Evolutionary conservation across 164 flowering plant genomes (phyloP).

Genomic region (Piper longum): DNA sequence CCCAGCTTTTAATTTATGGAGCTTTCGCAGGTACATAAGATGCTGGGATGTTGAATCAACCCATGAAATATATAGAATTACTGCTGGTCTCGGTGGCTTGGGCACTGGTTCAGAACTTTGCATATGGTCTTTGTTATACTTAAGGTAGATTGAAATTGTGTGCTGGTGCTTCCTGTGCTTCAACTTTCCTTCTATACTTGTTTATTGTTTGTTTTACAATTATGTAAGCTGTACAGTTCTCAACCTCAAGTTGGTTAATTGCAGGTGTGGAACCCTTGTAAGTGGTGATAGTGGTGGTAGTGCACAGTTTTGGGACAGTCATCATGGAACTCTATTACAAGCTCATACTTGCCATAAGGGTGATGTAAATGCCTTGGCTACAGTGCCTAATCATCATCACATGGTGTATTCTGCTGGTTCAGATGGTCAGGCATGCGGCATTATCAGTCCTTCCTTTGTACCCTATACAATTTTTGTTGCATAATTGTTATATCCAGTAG

Average conservation of each 20-base stretch:
- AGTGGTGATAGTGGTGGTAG: slow-evolving; percentile 91
- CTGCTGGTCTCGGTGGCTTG: slow-evolving; percentile 68
- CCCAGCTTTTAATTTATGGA: neutral
- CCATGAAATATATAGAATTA: slow-evolving; percentile 74
- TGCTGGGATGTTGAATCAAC: slow-evolving; percentile 68
- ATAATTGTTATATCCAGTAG: neutral
- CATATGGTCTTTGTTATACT: slow-evolving; percentile 74
- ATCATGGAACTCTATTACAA: slow-evolving; percentile 75
- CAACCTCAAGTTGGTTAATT: neutral
- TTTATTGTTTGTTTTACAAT: neutral
- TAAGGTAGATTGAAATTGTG: slow-evolving; percentile 36
- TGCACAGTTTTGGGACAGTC: slow-evolving; percentile 87
- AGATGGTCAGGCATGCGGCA: slow-evolving; percentile 74
- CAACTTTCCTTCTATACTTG: neutral
- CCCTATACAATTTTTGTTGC: neutral
- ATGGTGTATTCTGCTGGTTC: slow-evolving; percentile 92
- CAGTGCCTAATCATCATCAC: slow-evolving; percentile 51
- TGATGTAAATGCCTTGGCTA: slow-evolving; percentile 82
- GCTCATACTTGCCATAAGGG: slow-evolving; percentile 75
- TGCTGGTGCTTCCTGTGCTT: neutral
- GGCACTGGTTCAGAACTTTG: slow-evolving; percentile 63
- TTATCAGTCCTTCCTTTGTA: neutral
- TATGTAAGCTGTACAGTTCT: neutral
- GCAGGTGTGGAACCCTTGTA: slow-evolving; percentile 75
- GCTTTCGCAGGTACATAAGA: slow-evolving; percentile 53